These are phyloP conservation scores for Hypoxylon sp. DNA, from an alignment of 2,329 filamentous ascomycete genomes.

Conservation along the genomic window DNA sequence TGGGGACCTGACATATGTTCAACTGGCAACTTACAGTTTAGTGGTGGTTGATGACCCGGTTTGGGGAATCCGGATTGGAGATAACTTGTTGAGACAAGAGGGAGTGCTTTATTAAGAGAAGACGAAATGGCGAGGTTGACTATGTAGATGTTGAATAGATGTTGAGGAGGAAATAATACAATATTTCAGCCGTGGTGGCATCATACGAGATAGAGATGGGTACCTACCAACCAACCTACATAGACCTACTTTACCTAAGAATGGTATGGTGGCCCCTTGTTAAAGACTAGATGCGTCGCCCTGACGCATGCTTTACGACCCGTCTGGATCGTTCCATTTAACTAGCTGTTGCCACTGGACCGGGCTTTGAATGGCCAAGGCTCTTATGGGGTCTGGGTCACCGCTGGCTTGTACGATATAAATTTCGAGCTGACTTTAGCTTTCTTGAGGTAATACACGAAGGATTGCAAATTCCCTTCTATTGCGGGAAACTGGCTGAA, in stretches of 20 bases:
- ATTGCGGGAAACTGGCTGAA: constrained; percentile 1
- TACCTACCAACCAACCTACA: constrained; percentile 6
- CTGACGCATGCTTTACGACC: constrained; percentile 42
- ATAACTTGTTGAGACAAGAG: neutral
- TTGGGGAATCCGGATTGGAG: constrained; percentile 10
- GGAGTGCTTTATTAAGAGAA: constrained; percentile 9
- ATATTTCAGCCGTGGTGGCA: constrained; percentile 20
- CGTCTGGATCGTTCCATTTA: constrained; percentile 36
- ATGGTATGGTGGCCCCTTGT: constrained; percentile 27
- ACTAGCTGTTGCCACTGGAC: constrained; percentile 31
- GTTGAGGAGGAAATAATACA: constrained; percentile 18
- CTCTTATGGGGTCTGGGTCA: constrained; percentile 7
- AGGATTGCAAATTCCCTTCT: neutral
- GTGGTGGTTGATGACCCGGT: constrained; percentile 17
- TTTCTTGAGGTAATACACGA: neutral
- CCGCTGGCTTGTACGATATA: constrained; percentile 10
- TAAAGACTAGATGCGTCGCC: constrained; percentile 34
- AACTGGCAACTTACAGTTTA: constrained; percentile 32
- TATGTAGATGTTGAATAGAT: neutral
- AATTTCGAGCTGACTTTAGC: constrained; percentile 12
- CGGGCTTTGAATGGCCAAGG: constrained; percentile 26
- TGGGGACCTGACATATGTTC: constrained; percentile 10
- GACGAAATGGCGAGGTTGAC: constrained; percentile 1
- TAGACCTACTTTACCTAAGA: neutral
- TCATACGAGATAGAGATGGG: constrained; percentile 28